A percentile compares a stretch with the other conserved stretches of the same genome.
Conservation (phyloP, 352 stramenopile genomes). For the Hyaloperonospora arabidopsidis region DNA sequence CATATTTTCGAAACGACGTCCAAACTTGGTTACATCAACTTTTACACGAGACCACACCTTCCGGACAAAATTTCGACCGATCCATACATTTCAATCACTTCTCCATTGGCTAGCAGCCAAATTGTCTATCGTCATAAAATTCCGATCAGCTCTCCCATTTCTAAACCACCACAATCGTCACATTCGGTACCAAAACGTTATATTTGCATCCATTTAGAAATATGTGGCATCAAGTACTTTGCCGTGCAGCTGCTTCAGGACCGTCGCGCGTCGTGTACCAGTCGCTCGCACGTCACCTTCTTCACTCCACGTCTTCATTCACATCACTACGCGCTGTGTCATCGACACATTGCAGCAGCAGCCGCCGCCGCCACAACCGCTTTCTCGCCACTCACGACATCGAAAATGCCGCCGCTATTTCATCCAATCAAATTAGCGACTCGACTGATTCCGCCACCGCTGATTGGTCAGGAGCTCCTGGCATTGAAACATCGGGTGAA, state of each 20-base stretch:
- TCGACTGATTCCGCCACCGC: slow-evolving; percentile 4
- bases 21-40: too few species aligned
- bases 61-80: too few species aligned
- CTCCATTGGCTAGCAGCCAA: too few species aligned
- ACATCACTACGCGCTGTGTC: background rate
- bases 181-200: too few species aligned
- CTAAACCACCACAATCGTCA: too few species aligned
- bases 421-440: slow-evolving; percentile 3
- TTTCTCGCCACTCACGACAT: slow-evolving; percentile 18
- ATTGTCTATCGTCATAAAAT: too few species aligned
- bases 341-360: slow-evolving; percentile 2
- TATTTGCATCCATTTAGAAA: background rate
- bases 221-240: slow-evolving; percentile 28
- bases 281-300: slow-evolving; percentile 4
- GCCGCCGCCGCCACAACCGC: slow-evolving; percentile 11
- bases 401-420: slow-evolving; percentile 1
- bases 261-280: slow-evolving; percentile 2
- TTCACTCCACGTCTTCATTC: background rate
- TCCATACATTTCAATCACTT: too few species aligned
- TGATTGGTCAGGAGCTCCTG: slow-evolving; percentile 34
- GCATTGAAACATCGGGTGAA: slow-evolving; percentile 74
- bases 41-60: too few species aligned
- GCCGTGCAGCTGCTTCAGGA: slow-evolving; percentile 11
- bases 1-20: too few species aligned
- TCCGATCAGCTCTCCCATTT: too few species aligned